phyloP scores from a whole-genome alignment of 768 basidiomycete species.

The Phanerodontia chrysosporium region DNA sequence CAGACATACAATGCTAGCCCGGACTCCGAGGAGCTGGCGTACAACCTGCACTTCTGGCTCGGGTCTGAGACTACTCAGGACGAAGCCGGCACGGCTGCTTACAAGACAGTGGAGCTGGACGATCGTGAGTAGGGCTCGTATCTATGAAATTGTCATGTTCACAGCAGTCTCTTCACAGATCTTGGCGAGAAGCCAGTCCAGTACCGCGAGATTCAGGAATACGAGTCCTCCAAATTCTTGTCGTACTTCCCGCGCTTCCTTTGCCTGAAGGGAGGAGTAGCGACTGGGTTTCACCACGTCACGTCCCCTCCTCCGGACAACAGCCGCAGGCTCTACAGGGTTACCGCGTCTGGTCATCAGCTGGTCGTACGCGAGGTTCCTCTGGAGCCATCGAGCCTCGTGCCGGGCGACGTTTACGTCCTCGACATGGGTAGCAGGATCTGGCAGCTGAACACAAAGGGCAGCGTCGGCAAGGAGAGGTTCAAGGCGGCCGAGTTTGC shows the following conservation, averaged over 20 bases:
- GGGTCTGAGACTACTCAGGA: conserved; percentile 56
- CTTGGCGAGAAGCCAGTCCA: conserved; percentile 53
- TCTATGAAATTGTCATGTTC: not conserved
- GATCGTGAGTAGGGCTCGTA: conserved; percentile 51
- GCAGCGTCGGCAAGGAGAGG: conserved; percentile 50
- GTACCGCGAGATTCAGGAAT: conserved; percentile 58
- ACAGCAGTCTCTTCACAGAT: conserved; percentile 30
- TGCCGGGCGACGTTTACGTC: conserved; percentile 54
- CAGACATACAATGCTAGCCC: conserved; percentile 58
- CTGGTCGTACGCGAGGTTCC: conserved; percentile 46
- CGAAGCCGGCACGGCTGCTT: conserved; percentile 58
- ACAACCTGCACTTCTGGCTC: conserved; percentile 65
- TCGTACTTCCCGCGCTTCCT: conserved; percentile 48
- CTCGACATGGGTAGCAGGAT: conserved; percentile 52
- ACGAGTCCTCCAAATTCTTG: conserved; percentile 48
- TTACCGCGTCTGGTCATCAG: conserved; percentile 28
- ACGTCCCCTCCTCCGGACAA: conserved; percentile 38
- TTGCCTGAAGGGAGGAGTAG: conserved; percentile 42
- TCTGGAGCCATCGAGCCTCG: conserved; percentile 40
- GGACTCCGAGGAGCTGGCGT: conserved; percentile 42
- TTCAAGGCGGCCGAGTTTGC: conserved; percentile 63
- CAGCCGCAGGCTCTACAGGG: conserved; percentile 46
- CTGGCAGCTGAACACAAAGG: conserved; percentile 54
- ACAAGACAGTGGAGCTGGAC: conserved; percentile 65
- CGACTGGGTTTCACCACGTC: conserved; percentile 52